Evolutionary conservation across 371 early-diverging fungal genomes (phyloP).

Genomic region (Spiromyces aspiralis): DNA sequence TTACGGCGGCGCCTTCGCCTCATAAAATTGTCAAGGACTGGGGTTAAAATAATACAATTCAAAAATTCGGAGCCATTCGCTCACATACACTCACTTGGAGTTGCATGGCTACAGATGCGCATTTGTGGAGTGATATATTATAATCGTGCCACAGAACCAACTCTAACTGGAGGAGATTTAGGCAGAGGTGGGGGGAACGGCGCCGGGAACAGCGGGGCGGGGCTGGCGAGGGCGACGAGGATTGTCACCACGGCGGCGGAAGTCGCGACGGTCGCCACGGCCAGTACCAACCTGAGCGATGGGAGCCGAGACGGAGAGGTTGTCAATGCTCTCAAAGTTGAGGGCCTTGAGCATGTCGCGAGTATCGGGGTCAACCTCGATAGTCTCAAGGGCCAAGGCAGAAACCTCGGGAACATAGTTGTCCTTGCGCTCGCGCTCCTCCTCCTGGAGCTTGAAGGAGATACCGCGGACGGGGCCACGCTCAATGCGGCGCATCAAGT

Average conservation of each 20-base stretch:
- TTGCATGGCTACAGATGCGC: no score
- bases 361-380: constrained; percentile 96
- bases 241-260: constrained; percentile 19
- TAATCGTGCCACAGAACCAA: no score
- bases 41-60: no score
- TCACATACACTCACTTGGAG: no score
- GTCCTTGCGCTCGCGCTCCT: constrained; percentile 99
- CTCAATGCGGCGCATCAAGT: constrained; percentile 99
- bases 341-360: constrained; percentile 90
- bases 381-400: constrained; percentile 84
- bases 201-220: constrained; percentile 12
- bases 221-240: constrained; percentile 22
- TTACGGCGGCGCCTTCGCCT: no score
- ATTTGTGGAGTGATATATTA: no score
- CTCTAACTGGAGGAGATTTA: no score
- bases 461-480: constrained; percentile 99
- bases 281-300: constrained; percentile 14
- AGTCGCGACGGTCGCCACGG: constrained; percentile 22
- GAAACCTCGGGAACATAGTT: constrained; percentile 99
- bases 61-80: no score
- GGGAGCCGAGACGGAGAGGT: constrained; percentile 40
- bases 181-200: constrained; percentile 17
- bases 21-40: no score
- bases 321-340: constrained; percentile 74
- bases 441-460: constrained; percentile 99